Evolutionary conservation across 2,329 filamentous ascomycete species (phyloP), one percentile per base, ranked within the genome.

Genomic region (Triangularia setosa): DNA sequence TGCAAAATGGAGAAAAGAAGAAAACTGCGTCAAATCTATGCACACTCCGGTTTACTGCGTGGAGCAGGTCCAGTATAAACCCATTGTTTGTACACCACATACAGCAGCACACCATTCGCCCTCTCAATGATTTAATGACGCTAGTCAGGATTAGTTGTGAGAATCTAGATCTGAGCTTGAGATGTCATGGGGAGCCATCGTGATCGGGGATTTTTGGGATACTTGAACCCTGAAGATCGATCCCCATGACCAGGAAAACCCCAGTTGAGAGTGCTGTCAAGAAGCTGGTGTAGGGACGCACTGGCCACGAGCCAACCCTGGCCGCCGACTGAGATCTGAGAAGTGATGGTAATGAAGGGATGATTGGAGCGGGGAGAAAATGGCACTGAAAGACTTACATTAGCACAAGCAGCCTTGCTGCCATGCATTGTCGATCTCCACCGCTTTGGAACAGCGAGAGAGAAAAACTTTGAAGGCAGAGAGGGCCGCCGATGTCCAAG

Each of bases 351-450:
- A 23, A n/a, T 3, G 27, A 16, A 25, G 23, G 18, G 33, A 12
- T 54, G 64, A 61, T 65, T 65, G 64, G 61, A 59, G 24, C 24
- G 14, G 54, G 33, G 54, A 5, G 24, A 18, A 9, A 40, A 60
- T 54, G 63, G 48, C 58, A 30, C 63, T 28, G 21, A 53, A 57
- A 67, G 60, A 65, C 58, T 21, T 54, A 63, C 65, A 63, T 59
- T 56, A 63, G 58, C 65, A 60, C 44, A 25, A 35, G 18, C 44
- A 60, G 61, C 27, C 52, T 58, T 48, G 60, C 54, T 64, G 61
- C 30, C 61, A 63, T 67, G 66, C 66, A 64, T 55, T 48, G 63
- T 61, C 59, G 63, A 64, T 63, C 61, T 23, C 62, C 27, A 28
- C 55, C 64, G 18, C 24, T 27, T 21, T 27, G 24, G 16, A 24